Base-by-base conservation (phyloP, 495 filamentous ascomycete species). In the Penicillium simplicissimum region DNA sequence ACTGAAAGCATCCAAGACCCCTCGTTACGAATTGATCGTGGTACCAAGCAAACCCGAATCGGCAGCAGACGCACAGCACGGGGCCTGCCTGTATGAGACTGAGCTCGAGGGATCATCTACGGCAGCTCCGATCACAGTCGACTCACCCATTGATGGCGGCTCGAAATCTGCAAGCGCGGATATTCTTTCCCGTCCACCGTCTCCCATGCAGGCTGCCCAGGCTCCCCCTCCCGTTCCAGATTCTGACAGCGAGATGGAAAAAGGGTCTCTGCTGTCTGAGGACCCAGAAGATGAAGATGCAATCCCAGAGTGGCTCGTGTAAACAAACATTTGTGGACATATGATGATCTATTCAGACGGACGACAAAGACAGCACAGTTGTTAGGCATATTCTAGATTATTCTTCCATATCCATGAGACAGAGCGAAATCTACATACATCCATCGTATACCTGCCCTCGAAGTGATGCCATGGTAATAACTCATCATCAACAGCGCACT, bases 211-310 rank as follows among this genome's bases (percentile, higher is more conserved):
- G 14, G 62, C 65, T 14, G 58, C 28, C 14, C 57, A 52, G 10
- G 42, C 49, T 5, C 61, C 64, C 31, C 33, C 55, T 15, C 49
- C 55, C 7, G 52, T 52, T 1, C 59, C 69, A 35, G 70, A 67
- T 8, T 72, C 71, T 34, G 74, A 76, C 23, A 74, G 69, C 28
- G 68, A 71, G 43, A 71, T 77, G 13, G 78, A 83, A 38, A 74
- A 74, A 31, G 76, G 74, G 0, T 81, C 79, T 19, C 60, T 82
- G 49, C 62, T 87, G 14, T 86, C 85, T 0, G 78, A 88, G 55
- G 87, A 89, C 60, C 87, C 87, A 0, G 87, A 88, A 13, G 87
- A 89, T 67, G 84, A 88, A 56, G 87, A 89, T 68, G 86, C 86
- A 1, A 84, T 88, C 49, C 85, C 86, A 14, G 85, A 88, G 21